These are phyloP conservation scores for Phytophthora citrophthora DNA, from an alignment of 352 stramenopile species.

Conservation along the genomic window DNA sequence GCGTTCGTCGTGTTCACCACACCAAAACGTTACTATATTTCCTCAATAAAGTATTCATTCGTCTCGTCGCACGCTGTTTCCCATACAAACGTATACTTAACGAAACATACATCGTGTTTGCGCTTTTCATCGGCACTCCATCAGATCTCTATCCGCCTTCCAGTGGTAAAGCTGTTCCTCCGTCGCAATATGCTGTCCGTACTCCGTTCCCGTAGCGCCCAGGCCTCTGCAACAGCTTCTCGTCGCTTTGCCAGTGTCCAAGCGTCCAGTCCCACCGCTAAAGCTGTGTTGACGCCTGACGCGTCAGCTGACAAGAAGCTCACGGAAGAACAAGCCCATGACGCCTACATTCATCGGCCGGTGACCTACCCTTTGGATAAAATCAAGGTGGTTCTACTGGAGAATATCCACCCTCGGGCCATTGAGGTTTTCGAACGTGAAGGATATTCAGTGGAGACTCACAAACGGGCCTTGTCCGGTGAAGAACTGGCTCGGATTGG, in stretches of 20 bases:
- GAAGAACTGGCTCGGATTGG: slow-evolving; percentile 75
- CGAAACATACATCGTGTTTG: slow-evolving; percentile 9
- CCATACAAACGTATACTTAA: slow-evolving; percentile 7
- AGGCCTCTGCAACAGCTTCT: slow-evolving; percentile 10
- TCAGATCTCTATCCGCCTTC: slow-evolving; percentile 31
- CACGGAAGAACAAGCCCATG: slow-evolving; percentile 17
- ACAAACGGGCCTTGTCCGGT: slow-evolving; percentile 78
- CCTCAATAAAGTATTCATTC: slow-evolving; percentile 8
- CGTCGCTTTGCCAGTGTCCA: slow-evolving; percentile 48
- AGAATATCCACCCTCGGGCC: slow-evolving; percentile 85
- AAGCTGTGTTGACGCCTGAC: slow-evolving; percentile 23
- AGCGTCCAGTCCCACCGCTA: slow-evolving; percentile 25
- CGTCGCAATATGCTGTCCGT: slow-evolving; percentile 52
- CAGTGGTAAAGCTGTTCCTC: slow-evolving; percentile 4
- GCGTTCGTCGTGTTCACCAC: slow-evolving; percentile 12
- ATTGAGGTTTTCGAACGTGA: slow-evolving; percentile 81
- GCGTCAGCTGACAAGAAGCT: slow-evolving; percentile 17
- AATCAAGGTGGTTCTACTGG: slow-evolving; percentile 84
- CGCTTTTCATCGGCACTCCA: slow-evolving; percentile 8
- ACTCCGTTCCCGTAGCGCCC: slow-evolving; percentile 33
- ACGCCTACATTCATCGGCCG: slow-evolving; percentile 63
- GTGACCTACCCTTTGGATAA: slow-evolving; percentile 83
- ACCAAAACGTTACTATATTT: slow-evolving; percentile 3
- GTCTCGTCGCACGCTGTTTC: slow-evolving; percentile 18
- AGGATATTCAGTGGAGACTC: slow-evolving; percentile 77